These are phyloP conservation scores for Neurospora africana DNA, from an alignment of 495 filamentous ascomycete species.

Conservation along the genomic window DNA sequence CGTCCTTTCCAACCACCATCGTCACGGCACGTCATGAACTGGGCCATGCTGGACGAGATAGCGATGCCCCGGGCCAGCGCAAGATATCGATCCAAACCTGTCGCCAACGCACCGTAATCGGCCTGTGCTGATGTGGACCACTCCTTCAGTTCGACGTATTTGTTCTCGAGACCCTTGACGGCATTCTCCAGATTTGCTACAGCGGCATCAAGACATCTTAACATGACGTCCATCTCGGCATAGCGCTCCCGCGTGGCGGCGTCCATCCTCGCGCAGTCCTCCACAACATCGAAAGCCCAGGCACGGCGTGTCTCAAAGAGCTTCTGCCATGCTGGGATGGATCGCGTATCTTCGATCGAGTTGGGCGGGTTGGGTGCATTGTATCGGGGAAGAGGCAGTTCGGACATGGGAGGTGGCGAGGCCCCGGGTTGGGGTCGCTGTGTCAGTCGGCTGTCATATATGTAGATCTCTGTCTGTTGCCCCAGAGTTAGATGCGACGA, in stretches of 20 bases:
- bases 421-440: conserved; percentile 32
- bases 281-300: conserved; percentile 64
- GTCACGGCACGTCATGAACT: conserved; percentile 42
- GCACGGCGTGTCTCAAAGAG: conserved; percentile 61
- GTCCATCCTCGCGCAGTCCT: conserved; percentile 51
- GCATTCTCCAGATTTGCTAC: conserved; percentile 71
- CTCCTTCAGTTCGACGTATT: conserved; percentile 57
- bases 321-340: conserved; percentile 71
- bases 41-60: conserved; percentile 38
- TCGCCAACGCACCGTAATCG: conserved; percentile 56
- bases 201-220: conserved; percentile 63
- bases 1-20: conserved; percentile 28
- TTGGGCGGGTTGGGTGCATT: conserved; percentile 54
- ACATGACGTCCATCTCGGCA: conserved; percentile 59
- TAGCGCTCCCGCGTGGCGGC: conserved; percentile 37
- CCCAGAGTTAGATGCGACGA: conserved; percentile 2
- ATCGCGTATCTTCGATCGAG: conserved; percentile 58
- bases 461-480: conserved; percentile 70
- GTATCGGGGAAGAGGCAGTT: conserved; percentile 48
- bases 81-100: conserved; percentile 59
- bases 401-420: conserved; percentile 31
- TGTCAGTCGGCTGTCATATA: conserved; percentile 68
- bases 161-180: conserved; percentile 61
- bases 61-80: conserved; percentile 51
- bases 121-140: conserved; percentile 63